A percentile compares a stretch with the other conserved stretches of the same genome.
Conservation (phyloP, 345 rosid genomes). For the Arabidopsis thaliana region DNA sequence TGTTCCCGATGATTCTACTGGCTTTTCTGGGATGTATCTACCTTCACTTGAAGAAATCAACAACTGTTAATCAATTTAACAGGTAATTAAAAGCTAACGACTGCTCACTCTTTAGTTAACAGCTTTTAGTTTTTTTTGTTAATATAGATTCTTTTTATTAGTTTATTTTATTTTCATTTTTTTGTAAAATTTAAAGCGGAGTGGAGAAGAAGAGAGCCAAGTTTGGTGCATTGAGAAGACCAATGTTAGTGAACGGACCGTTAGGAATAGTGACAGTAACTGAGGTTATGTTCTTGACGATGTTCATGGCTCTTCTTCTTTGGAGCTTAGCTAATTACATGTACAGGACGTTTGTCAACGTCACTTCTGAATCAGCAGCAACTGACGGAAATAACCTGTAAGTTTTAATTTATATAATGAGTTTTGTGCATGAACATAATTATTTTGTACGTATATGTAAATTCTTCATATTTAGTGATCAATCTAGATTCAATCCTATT, state of each 20-base stretch:
- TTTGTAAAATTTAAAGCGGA: conserved; percentile 10
- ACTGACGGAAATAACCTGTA: conserved; percentile 50
- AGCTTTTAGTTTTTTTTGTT: not conserved
- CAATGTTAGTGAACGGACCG: conserved; percentile 71
- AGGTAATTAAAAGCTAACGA: conserved; percentile 14
- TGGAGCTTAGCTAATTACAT: conserved; percentile 63
- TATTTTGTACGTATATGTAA: not conserved
- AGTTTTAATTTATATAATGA: conserved; percentile 23
- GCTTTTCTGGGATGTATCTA: conserved; percentile 55
- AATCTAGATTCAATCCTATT: conserved; percentile 1
- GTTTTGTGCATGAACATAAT: not conserved
- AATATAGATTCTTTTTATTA: not conserved
- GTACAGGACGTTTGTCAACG: conserved; percentile 36
- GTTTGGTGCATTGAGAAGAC: conserved; percentile 46
- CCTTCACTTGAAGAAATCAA: conserved; percentile 50
- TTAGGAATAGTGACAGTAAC: conserved; percentile 67
- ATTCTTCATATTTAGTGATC: not conserved
- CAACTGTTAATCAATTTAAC: conserved; percentile 1
- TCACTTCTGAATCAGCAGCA: conserved; percentile 46
- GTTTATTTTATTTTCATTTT: not conserved
- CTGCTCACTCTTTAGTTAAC: not conserved
- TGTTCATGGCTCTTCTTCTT: conserved; percentile 64
- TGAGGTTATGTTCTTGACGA: conserved; percentile 58
- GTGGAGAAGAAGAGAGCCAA: conserved; percentile 21
- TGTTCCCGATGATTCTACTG: conserved; percentile 60